These are phyloP conservation scores for Isoetes engelmannii DNA, from an alignment of 83 land plant genomes.

Conservation along the genomic window DNA sequence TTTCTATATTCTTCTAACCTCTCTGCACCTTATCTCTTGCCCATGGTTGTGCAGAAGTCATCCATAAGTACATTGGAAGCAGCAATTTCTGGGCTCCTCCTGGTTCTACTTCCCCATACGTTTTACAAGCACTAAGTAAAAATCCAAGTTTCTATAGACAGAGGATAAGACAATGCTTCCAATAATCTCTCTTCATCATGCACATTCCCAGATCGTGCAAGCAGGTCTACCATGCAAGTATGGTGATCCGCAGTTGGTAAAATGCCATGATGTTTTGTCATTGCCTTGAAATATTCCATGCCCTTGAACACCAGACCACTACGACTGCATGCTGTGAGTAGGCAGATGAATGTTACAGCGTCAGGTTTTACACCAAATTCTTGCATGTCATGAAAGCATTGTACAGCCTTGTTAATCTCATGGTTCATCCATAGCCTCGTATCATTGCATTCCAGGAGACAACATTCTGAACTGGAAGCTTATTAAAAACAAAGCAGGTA, in stretches of 20 bases:
- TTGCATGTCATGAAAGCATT: not conserved
- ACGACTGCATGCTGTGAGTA: slow-evolving; percentile 10
- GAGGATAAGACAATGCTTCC: too few species aligned
- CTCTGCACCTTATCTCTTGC: too few species aligned
- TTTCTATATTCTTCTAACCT: too few species aligned
- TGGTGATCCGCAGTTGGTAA: not conserved
- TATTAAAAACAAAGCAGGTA: too few species aligned
- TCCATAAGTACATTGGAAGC: too few species aligned
- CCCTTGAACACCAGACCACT: not conserved
- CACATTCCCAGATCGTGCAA: not conserved
- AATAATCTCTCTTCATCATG: too few species aligned
- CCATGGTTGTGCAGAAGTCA: too few species aligned
- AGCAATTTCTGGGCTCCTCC: too few species aligned
- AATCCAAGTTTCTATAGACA: too few species aligned
- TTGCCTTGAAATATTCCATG: slow-evolving; percentile 8
- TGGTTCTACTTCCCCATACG: too few species aligned
- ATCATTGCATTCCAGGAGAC: slow-evolving; percentile 5
- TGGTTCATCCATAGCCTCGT: not conserved
- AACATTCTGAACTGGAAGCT: not conserved
- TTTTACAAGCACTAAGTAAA: too few species aligned
- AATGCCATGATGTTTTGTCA: slow-evolving; percentile 8
- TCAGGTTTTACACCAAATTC: slow-evolving; percentile 4
- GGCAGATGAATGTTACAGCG: not conserved
- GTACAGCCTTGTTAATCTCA: not conserved
- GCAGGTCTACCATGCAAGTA: slow-evolving; percentile 6